These are phyloP conservation scores for Macrophomina tecta DNA, from an alignment of 2,329 filamentous ascomycete genomes.

Conservation along the genomic window DNA sequence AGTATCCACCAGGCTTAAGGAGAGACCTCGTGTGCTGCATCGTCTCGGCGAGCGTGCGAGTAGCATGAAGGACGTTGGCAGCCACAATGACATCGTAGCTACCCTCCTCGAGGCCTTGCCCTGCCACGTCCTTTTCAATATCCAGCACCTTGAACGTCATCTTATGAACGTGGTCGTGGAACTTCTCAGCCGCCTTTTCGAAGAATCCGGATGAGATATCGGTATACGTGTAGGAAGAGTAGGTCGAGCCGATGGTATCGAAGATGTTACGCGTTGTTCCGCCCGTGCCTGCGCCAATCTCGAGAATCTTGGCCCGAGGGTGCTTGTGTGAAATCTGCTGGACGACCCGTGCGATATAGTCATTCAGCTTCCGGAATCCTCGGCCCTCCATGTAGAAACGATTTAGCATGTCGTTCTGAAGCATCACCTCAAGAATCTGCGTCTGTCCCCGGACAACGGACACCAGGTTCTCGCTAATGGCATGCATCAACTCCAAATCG, in stretches of 20 bases:
- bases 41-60: constrained; percentile 30
- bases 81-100: constrained; percentile 34
- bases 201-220: constrained; percentile 31
- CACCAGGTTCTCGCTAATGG: neutral
- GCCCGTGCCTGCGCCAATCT: constrained; percentile 32
- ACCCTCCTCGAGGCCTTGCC: constrained; percentile 29
- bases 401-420: neutral
- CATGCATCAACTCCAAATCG: neutral
- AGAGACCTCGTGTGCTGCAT: neutral
- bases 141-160: constrained; percentile 27
- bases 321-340: neutral
- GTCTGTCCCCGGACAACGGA: neutral
- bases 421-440: neutral
- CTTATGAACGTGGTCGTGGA: neutral
- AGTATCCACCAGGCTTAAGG: constrained; percentile 6
- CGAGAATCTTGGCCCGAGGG: constrained; percentile 19
- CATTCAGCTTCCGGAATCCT: neutral
- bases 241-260: constrained; percentile 6
- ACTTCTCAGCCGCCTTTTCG: constrained; percentile 18
- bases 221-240: constrained; percentile 32
- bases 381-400: neutral
- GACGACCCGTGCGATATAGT: neutral
- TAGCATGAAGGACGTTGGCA: constrained; percentile 32
- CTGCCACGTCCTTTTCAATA: neutral
- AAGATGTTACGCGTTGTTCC: constrained; percentile 26